Percentiles rank a stretch among this genome's conserved stretches.
Evolutionary conservation across 176 grass and related monocot genomes (phyloP).

Genomic region (Ananas comosus): DNA sequence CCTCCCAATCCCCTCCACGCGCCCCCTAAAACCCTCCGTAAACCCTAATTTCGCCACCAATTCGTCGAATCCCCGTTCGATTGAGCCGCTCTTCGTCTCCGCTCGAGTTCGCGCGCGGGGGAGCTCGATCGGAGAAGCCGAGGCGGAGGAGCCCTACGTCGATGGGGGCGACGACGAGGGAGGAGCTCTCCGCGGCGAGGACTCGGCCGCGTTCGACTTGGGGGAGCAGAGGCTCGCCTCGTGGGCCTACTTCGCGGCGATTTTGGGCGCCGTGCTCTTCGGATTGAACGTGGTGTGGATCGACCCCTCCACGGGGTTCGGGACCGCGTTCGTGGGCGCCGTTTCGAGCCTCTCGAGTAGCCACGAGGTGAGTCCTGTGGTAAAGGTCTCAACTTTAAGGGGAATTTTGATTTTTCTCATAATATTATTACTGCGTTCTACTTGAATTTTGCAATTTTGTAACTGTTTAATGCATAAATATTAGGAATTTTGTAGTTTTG

Average conservation of each 20-base stretch:
- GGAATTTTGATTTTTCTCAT: background rate
- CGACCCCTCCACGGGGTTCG: conserved; percentile 54
- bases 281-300: conserved; percentile 82
- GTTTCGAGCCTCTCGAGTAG: conserved; percentile 58
- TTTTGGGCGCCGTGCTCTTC: conserved; percentile 46
- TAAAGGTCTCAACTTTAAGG: background rate
- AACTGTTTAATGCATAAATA: too few species aligned
- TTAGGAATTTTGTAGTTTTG: background rate
- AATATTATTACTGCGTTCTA: too few species aligned
- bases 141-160: conserved; percentile 11
- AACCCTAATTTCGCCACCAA: background rate
- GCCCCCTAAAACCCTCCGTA: background rate
- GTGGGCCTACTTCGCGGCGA: conserved; percentile 74
- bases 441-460: too few species aligned
- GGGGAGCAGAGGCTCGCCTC: conserved; percentile 58
- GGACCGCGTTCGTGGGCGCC: conserved; percentile 53
- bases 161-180: background rate
- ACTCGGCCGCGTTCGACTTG: conserved; percentile 59
- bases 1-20: background rate
- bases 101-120: conserved; percentile 16
- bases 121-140: conserved; percentile 26
- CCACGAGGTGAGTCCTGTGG: conserved; percentile 49
- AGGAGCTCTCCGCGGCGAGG: conserved; percentile 45
- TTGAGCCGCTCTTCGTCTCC: background rate
- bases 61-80: background rate